Conservation (phyloP, 2,329 filamentous ascomycete species). For the Penicillium sp. region DNA sequence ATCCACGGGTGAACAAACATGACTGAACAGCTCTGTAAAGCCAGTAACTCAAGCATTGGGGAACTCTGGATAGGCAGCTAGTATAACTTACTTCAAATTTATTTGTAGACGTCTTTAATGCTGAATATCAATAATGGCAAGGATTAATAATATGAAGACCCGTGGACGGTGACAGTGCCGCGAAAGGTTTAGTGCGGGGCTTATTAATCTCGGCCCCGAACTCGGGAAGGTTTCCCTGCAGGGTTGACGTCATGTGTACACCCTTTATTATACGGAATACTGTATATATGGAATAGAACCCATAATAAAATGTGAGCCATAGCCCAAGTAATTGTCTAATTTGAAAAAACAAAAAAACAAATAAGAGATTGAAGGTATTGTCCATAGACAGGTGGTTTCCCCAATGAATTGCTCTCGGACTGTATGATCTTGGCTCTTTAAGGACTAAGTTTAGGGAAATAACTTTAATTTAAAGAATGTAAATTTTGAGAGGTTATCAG, state of each 20-base stretch:
- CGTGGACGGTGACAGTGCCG: background rate
- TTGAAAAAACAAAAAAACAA: background rate
- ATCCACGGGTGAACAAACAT: background rate
- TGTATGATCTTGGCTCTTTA: background rate
- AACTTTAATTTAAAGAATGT: background rate
- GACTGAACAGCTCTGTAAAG: background rate
- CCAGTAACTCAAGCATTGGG: background rate
- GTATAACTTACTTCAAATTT: background rate
- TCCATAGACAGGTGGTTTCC: background rate
- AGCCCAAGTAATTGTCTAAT: no score
- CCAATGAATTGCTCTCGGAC: background rate
- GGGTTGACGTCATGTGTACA: background rate
- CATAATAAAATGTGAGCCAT: no score
- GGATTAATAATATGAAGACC: background rate
- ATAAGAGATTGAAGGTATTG: no score
- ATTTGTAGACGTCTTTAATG: background rate
- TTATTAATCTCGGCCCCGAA: slow-evolving; percentile 17
- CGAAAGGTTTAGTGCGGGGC: slow-evolving; percentile 16
- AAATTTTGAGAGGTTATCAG: background rate
- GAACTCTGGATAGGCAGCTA: background rate
- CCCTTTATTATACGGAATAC: background rate
- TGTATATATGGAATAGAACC: background rate
- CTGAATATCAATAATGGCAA: background rate
- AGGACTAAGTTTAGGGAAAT: background rate
- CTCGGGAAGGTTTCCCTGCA: background rate